Base-by-base conservation (phyloP, 805 yeast genomes). In the Myxozyma vanderwaltii region DNA sequence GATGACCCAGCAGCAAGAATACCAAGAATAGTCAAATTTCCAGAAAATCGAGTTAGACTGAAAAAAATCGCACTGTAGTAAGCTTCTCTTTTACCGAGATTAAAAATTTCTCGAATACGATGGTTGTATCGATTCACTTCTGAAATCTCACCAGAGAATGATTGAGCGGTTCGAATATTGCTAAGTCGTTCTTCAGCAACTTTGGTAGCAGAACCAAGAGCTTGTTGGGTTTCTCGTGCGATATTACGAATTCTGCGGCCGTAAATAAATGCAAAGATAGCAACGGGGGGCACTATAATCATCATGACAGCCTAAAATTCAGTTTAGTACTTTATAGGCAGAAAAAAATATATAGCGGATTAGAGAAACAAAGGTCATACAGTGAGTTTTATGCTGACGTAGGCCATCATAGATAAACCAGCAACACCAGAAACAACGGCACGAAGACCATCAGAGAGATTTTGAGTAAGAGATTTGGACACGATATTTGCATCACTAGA, bases 401-500 rank as follows among this genome's bases (percentile, higher is more conserved):
- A 83, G 63, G 89, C 77, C 98, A 92, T 92, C 96, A 91, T 90
- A 2, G 89, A 82, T 48, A 91, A 76, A 5, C 97, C 98, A 41
- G 89, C 96, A 48, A 82, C 77, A 0, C 96, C 96, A 67, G 90
- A 84, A 21, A 92, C 83, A 0, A 85, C 72, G 0, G 97, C 85
- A 58, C 97, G 77, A 38, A 91, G 79, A n/a, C 98, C 98, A 71
- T 92, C 97, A 58, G 94, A 86, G 24, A 92, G 80, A 71, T 92
- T 91, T 66, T 88, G 92, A 35, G 97, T 89, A 19, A 92, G 82
- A 0, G 96, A 84, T 68, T 86, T 83, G 5, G 96, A 82, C 13
- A 92, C 95, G 45, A 92, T 84, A 31, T 91, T 89, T 0, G 97
- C 88, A 71, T 92, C 98, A 43, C 89, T 86, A 3, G 94, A 87